A percentile compares a stretch with the other conserved stretches of the same genome.
Conservation (phyloP, 2,329 filamentous ascomycete genomes). For the Aspergillus terreus region DNA sequence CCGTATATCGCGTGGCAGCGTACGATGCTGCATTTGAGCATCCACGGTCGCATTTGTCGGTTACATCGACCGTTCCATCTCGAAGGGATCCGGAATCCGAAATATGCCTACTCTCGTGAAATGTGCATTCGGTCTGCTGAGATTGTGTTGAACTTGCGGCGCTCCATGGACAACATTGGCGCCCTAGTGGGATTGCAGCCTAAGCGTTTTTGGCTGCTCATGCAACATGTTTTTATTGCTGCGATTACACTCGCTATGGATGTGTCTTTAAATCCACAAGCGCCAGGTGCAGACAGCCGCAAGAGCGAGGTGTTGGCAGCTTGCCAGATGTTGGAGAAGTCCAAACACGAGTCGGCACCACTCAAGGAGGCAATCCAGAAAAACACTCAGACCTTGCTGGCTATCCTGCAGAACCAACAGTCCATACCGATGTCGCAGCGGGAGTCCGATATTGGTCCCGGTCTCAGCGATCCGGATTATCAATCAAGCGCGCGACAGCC, state of each 20-base stretch:
- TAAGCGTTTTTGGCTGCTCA: slow-evolving; percentile 16
- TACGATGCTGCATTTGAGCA: slow-evolving; percentile 16
- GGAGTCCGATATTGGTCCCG: not conserved
- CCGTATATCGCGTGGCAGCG: slow-evolving; percentile 20
- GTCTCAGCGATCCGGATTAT: not conserved
- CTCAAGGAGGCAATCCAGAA: slow-evolving; percentile 1
- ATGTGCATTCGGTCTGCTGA: slow-evolving; percentile 1
- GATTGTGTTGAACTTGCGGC: slow-evolving; percentile 4
- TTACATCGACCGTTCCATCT: slow-evolving; percentile 22
- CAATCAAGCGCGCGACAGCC: not conserved
- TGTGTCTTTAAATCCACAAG: slow-evolving; percentile 17
- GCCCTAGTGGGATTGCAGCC: slow-evolving; percentile 13
- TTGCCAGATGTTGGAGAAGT: slow-evolving; percentile 3
- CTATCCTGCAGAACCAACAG: slow-evolving; percentile 3
- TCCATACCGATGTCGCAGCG: not conserved
- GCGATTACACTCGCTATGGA: slow-evolving; percentile 22
- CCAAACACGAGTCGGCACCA: not conserved
- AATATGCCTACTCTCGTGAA: not conserved
- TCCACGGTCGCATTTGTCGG: slow-evolving; percentile 18
- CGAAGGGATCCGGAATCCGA: slow-evolving; percentile 11
- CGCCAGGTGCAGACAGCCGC: slow-evolving; percentile 12
- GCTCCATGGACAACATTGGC: not conserved
- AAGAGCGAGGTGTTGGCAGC: slow-evolving; percentile 8
- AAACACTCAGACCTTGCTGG: slow-evolving; percentile 3
- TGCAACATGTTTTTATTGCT: slow-evolving; percentile 21